Evolutionary conservation across 2,329 filamentous ascomycete genomes (phyloP), one percentile per base, ranked within the genome.

Genomic region (Dactylellina parvicollis): DNA sequence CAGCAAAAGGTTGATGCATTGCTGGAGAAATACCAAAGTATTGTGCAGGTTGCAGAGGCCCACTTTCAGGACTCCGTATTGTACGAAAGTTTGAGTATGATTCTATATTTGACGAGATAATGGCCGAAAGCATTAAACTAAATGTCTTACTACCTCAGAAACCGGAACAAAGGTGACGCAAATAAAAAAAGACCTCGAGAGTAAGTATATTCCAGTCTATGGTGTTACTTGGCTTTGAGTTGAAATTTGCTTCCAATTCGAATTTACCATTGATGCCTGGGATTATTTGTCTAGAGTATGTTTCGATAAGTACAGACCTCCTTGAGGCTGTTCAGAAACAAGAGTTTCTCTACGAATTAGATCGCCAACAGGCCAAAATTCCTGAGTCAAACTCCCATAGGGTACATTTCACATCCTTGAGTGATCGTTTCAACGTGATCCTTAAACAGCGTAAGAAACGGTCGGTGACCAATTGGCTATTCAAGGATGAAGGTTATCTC

Each of bases 321-420:
- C 5, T 69, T 14, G 54, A 69, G 12, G 54, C 64, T 2, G 20
- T n/a, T n/a, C n/a, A n/a, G n/a, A n/a, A n/a, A n/a, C n/a, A n/a
- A n/a, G n/a, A n/a, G n/a, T n/a, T n/a, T n/a, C n/a, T n/a, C n/a
- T 20, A 60, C 16, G 64, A 69, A 36, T 10, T 69, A 14, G 64
- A 69, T 14, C 34, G 44, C 2, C 55, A 40, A 5, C 32, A 32
- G 18, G 24, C 7, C 0, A 52, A 20, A 24, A 20, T 67, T 14
- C 20, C 3, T 10, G 14, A 59, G 34, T 24, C 52, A 7, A 36
- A 50, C 3, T 59, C 62, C 12, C 36, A 67, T 30, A 67, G 42
- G 18, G 0, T 42, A 12, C 62, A 67, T n/a, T 67, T 67, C 62
- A 5, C 7, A 10, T 14, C 47, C 26, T 26, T 64, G 14, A 46